Evolutionary conservation across 305 asterid genomes (phyloP), one percentile per base, ranked within the genome.

Genomic region (Fraxinus angustifolia): DNA sequence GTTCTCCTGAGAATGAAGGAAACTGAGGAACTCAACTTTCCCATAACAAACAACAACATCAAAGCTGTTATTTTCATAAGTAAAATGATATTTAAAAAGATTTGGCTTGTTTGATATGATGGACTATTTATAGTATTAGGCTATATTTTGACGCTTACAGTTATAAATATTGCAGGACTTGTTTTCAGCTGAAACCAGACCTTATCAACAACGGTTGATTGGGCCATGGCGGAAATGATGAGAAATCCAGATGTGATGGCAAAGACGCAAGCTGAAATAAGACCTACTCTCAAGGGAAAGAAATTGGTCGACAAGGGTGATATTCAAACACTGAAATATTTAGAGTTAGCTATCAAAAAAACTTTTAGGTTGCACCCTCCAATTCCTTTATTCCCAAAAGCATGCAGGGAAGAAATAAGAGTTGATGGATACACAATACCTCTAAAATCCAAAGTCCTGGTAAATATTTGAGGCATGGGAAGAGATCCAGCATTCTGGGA

Each of bases 151-250:
- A 17, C 68, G 8, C 68, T 42, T 42, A 3, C n/a, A 42, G 53
- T 19, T 17, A 7, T n/a, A 17, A 56, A 1, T 4, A 19, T 34
- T 2, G 73, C 81, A 85, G 86, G 86, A 83, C 73, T 65, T 77
- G 81, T 80, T 85, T 62, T 74, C 86, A 0, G 86, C 86, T 3
- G 86, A 81, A 40, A 80, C 84, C 0, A 85, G 35, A 85, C 88
- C 10, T 48, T 84, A 2, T 80, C 86, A 0, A 36, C 74, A 0
- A 12, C 81, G 0, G 3, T 85, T 0, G 81, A 73, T 26, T 85
- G 84, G 88, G 79, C 81, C 21, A 83, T 85, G 88, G 84, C 84
- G 14, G 86, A 85, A 19, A 76, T 85, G 16, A 78, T 85, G 79
- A 83, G 60, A 8, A 85, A 83, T 5, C 84, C 88, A 0, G 11